Conservation (phyloP, 1,139 yeast species). For the Nakaseomyces bracarensis region DNA sequence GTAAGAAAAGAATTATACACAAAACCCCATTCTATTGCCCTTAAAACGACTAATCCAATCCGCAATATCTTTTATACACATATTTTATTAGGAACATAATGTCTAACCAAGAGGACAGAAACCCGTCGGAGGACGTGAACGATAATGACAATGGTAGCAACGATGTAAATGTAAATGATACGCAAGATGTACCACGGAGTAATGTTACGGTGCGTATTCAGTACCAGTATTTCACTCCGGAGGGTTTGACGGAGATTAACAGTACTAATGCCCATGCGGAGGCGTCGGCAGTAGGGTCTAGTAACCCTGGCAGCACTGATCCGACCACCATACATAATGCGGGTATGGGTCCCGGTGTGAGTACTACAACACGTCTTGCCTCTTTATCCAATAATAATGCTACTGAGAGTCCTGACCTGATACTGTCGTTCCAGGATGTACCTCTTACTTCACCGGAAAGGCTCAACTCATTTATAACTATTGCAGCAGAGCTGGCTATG, state of each 20-base stretch:
- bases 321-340: constrained; percentile 5
- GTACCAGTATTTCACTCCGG: constrained; percentile 22
- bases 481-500: constrained; percentile 65
- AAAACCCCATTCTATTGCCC: too few species aligned
- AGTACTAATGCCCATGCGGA: constrained; percentile 6
- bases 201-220: constrained; percentile 30
- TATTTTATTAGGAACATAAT: too few species aligned
- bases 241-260: constrained; percentile 12
- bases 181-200: constrained; percentile 9
- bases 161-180: neutral
- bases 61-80: too few species aligned
- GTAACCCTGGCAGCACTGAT: constrained; percentile 2
- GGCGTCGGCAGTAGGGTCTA: constrained; percentile 6
- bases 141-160: neutral
- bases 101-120: neutral
- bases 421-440: constrained; percentile 55
- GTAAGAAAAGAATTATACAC: too few species aligned
- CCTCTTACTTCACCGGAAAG: constrained; percentile 33
- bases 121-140: neutral
- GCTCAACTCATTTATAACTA: constrained; percentile 45
- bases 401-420: constrained; percentile 31
- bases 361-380: neutral
- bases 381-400: constrained; percentile 1
- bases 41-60: too few species aligned
- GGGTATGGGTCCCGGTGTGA: constrained; percentile 2